phyloP scores from a whole-genome alignment of 768 basidiomycete species.

The Suillus subalutaceus region DNA sequence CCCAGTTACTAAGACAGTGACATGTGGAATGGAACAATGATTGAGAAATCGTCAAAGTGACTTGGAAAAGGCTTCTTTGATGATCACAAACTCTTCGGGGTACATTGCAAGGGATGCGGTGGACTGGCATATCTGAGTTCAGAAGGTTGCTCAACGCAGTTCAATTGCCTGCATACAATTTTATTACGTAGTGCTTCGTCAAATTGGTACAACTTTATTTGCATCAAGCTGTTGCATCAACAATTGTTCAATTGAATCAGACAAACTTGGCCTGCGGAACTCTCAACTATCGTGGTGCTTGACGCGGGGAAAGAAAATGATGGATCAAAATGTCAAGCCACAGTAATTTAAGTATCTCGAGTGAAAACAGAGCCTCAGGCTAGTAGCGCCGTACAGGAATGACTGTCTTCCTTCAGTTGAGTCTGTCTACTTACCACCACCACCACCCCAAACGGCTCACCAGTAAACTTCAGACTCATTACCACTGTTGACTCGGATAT shows the following conservation, averaged over 20 bases:
- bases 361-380: not conserved
- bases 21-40: constrained; percentile 29
- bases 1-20: not conserved
- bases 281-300: not conserved
- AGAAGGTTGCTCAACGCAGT: not conserved
- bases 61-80: constrained; percentile 62
- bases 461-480: not conserved
- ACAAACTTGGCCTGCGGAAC: constrained; percentile 56
- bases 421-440: not conserved
- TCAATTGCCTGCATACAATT: constrained; percentile 50
- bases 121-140: constrained; percentile 44
- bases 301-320: not conserved
- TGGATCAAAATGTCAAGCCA: not conserved
- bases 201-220: constrained; percentile 77
- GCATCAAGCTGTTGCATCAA: constrained; percentile 75
- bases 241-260: constrained; percentile 72
- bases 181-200: constrained; percentile 69
- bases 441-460: not conserved
- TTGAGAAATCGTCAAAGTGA: constrained; percentile 39
- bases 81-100: constrained; percentile 56
- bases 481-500: not conserved
- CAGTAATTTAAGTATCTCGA: not conserved
- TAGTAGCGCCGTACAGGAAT: no score
- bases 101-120: constrained; percentile 72
- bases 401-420: not conserved